phyloP scores from a whole-genome alignment of 345 rosid genomes.

The Erodium maritimum region DNA sequence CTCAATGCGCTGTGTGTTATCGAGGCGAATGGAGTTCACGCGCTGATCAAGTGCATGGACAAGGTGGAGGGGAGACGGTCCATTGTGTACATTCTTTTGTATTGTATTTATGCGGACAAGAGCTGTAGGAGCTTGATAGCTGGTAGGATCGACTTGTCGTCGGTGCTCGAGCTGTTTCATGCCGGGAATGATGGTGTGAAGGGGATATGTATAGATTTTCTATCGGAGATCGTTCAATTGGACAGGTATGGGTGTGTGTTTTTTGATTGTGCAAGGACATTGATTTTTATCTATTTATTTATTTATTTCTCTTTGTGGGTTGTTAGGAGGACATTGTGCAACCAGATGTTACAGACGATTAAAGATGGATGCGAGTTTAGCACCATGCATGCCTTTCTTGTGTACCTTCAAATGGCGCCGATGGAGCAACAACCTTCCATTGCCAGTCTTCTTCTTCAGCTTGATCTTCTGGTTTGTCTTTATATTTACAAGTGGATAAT shows the following conservation, averaged over 20 bases:
- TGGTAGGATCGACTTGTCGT: constrained; percentile 28
- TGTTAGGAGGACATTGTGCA: constrained; percentile 41
- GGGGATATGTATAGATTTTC: constrained; percentile 46
- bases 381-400: constrained; percentile 59
- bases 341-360: constrained; percentile 36
- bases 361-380: constrained; percentile 56
- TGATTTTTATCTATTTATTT: too few species aligned
- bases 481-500: not conserved
- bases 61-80: constrained; percentile 35
- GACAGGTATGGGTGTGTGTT: constrained; percentile 31
- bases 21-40: constrained; percentile 38
- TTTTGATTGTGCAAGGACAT: not conserved
- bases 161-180: constrained; percentile 48
- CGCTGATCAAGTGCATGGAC: constrained; percentile 37
- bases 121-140: constrained; percentile 39
- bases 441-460: constrained; percentile 60
- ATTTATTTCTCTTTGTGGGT: constrained; percentile 1
- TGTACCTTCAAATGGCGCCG: constrained; percentile 63
- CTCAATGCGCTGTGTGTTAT: constrained; percentile 31
- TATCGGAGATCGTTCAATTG: constrained; percentile 36
- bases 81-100: constrained; percentile 32
- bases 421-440: constrained; percentile 46
- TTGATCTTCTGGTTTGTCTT: constrained; percentile 48
- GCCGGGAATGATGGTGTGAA: constrained; percentile 36
- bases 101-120: constrained; percentile 46